phyloP scores from a whole-genome alignment of 108 stramenopile genomes.

The Skeletonema potamos region DNA sequence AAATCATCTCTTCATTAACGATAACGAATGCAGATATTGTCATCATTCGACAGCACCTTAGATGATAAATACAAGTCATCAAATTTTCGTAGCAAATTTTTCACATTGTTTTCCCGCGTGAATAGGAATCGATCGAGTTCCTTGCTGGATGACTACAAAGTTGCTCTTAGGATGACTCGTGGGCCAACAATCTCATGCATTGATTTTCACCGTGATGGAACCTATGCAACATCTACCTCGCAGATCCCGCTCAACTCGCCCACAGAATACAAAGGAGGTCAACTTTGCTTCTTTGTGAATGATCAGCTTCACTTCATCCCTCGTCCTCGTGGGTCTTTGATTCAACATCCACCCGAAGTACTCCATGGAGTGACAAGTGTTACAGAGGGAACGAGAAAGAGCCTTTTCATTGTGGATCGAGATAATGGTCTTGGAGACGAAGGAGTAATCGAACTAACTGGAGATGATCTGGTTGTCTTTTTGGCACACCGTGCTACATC shows the following conservation, averaged over 20 bases:
- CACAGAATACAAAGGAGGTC: slow-evolving; percentile 40
- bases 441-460: not conserved
- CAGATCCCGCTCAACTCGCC: slow-evolving; percentile 43
- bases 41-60: slow-evolving; percentile 2
- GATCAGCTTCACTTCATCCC: slow-evolving; percentile 20
- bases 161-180: slow-evolving; percentile 36
- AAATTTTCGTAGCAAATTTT: not conserved
- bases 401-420: slow-evolving; percentile 18
- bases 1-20: no score
- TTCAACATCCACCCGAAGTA: slow-evolving; percentile 31
- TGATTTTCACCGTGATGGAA: slow-evolving; percentile 46
- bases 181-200: slow-evolving; percentile 45
- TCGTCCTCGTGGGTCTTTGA: slow-evolving; percentile 35
- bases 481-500: not conserved
- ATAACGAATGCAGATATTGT: slow-evolving; percentile 9
- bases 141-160: no score
- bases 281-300: slow-evolving; percentile 40
- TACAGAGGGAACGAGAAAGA: slow-evolving; percentile 17
- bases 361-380: slow-evolving; percentile 44
- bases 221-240: slow-evolving; percentile 24
- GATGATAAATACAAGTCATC: slow-evolving; percentile 8
- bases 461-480: not conserved
- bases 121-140: no score
- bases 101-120: not conserved
- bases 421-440: slow-evolving; percentile 11